A percentile compares a stretch with the other conserved stretches of the same genome.
Evolutionary conservation across 192 early-diverging fungal species (phyloP).

Genomic region (Coemansia sp.): DNA sequence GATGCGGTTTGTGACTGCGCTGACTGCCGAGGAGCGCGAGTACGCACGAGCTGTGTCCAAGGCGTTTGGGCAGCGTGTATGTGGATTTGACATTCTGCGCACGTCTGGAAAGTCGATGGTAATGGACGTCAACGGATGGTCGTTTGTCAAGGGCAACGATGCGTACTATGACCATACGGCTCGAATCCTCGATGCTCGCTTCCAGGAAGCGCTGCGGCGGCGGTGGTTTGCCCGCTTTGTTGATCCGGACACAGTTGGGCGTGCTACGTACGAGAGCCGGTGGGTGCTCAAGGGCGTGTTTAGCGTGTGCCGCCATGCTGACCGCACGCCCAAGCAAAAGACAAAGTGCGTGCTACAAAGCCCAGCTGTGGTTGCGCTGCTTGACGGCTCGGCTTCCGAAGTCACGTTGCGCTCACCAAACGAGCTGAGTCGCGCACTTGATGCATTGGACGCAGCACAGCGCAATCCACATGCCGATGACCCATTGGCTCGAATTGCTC

Average conservation of each 20-base stretch:
- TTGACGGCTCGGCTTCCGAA: constrained; percentile 69
- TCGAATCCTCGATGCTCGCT: constrained; percentile 70
- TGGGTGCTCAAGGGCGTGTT: constrained; percentile 95
- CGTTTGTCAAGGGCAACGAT: constrained; percentile 95
- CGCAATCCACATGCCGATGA: constrained; percentile 54
- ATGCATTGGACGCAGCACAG: constrained; percentile 57
- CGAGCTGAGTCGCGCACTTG: constrained; percentile 60
- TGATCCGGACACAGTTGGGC: constrained; percentile 55
- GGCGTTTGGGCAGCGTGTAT: constrained; percentile 92
- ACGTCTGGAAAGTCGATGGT: constrained; percentile 78
- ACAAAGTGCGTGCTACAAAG: constrained; percentile 82
- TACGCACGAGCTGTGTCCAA: constrained; percentile 71
- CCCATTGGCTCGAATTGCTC: constrained; percentile 57
- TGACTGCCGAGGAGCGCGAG: constrained; percentile 76
- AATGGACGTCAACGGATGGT: constrained; percentile 99
- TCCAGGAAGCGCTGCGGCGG: constrained; percentile 66
- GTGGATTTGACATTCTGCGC: constrained; percentile 92
- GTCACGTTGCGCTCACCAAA: constrained; percentile 72
- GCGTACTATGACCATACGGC: constrained; percentile 90
- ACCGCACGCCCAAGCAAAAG: constrained; percentile 98
- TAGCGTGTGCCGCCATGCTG: constrained; percentile 90
- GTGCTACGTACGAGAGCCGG: constrained; percentile 65
- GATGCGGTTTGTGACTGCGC: constrained; percentile 84
- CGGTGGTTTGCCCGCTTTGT: constrained; percentile 60
- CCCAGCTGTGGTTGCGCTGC: constrained; percentile 67